These are phyloP conservation scores for Tricholoma matsutake DNA, from an alignment of 768 basidiomycete species.

Conservation along the genomic window DNA sequence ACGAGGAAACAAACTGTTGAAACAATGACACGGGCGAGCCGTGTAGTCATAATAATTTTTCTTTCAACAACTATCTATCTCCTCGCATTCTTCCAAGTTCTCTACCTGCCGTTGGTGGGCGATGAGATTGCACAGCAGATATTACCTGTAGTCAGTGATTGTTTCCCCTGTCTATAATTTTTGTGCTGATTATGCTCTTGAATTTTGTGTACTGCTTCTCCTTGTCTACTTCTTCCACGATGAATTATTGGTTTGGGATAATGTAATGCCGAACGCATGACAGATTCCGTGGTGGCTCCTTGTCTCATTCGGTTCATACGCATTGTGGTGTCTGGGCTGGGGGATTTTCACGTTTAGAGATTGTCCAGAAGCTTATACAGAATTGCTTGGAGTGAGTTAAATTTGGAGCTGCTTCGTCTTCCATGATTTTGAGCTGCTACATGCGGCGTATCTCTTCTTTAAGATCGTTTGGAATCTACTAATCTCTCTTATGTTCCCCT, in stretches of 20 bases:
- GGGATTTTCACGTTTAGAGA: conserved; percentile 73
- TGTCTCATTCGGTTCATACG: conserved; percentile 77
- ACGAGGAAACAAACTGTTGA: background rate
- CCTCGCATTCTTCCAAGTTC: conserved; percentile 49
- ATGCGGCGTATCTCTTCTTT: background rate
- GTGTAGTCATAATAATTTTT: conserved; percentile 45
- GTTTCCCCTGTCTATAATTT: background rate
- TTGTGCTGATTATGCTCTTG: background rate
- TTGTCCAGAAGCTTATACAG: conserved; percentile 76
- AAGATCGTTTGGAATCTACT: background rate
- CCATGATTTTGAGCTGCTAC: background rate
- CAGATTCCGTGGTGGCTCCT: conserved; percentile 87
- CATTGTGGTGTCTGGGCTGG: conserved; percentile 73
- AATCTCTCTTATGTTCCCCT: background rate
- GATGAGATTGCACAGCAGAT: conserved; percentile 42
- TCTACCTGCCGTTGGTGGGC: conserved; percentile 55
- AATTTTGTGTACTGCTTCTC: background rate
- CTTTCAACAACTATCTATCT: conserved; percentile 47
- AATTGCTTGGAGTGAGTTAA: conserved; percentile 53
- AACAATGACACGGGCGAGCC: conserved; percentile 58
- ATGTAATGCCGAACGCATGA: conserved; percentile 61
- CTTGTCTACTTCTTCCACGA: background rate
- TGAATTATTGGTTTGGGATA: conserved; percentile 37
- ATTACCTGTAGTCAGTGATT: conserved; percentile 53
- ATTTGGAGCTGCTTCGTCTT: background rate